A percentile compares a stretch with the other conserved stretches of the same genome.
Conservation (phyloP, 2,329 filamentous ascomycete genomes). For the Fusarium dlaminii region DNA sequence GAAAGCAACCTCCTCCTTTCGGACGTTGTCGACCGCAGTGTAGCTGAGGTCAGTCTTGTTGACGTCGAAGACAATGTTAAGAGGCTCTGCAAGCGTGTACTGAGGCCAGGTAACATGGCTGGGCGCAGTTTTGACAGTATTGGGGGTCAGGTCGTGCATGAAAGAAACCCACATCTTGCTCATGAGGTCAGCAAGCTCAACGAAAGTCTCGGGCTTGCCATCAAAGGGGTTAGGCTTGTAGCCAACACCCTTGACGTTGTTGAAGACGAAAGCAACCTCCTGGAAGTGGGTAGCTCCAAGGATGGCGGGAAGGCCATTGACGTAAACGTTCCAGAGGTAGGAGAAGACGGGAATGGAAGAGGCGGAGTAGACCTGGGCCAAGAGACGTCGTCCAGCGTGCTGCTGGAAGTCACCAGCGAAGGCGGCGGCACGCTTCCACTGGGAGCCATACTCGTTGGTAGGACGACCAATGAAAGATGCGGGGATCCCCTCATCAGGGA, state of each 20-base stretch:
- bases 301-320: slow-evolving; percentile 56
- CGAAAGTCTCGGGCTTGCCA: slow-evolving; percentile 50
- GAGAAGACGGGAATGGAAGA: slow-evolving; percentile 54
- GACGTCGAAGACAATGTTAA: slow-evolving; percentile 61
- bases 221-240: slow-evolving; percentile 49
- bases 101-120: slow-evolving; percentile 50
- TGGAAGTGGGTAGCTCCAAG: slow-evolving; percentile 40
- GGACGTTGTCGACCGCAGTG: slow-evolving; percentile 56
- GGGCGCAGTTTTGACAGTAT: background rate
- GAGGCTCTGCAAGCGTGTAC: slow-evolving; percentile 52
- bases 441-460: slow-evolving; percentile 48
- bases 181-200: slow-evolving; percentile 57
- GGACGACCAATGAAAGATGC: slow-evolving; percentile 49
- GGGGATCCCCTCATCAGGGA: slow-evolving; percentile 59
- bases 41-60: slow-evolving; percentile 54
- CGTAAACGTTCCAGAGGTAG: slow-evolving; percentile 64
- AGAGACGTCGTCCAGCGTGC: slow-evolving; percentile 63
- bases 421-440: slow-evolving; percentile 65
- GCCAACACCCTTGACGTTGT: slow-evolving; percentile 58
- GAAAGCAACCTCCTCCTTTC: slow-evolving; percentile 53
- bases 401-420: slow-evolving; percentile 64
- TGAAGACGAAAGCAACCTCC: slow-evolving; percentile 42
- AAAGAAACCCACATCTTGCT: slow-evolving; percentile 62
- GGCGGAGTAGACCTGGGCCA: slow-evolving; percentile 61
- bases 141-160: slow-evolving; percentile 26